Evolutionary conservation across 768 basidiomycete genomes (phyloP), one percentile per base, ranked within the genome.

Genomic region (Hypholoma sublateritium): DNA sequence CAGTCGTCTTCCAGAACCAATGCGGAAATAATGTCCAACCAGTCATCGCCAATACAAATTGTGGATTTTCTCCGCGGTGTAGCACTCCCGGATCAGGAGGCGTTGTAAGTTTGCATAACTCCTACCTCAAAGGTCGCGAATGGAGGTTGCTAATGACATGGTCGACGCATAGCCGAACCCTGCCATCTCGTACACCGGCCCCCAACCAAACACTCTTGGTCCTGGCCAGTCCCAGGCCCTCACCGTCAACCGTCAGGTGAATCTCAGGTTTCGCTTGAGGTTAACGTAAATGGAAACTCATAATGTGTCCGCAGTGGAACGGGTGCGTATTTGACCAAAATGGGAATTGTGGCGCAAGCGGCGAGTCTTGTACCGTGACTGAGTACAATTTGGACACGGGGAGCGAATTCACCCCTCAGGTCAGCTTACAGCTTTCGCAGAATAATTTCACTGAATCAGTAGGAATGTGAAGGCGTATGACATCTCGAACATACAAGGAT

Each of bases 401-500:
- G 12, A 64, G 63, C 44, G 41, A 56, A 12, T 69, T 58, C 32
- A 70, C 68, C 1, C 61, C 70, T 13, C 69, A 71, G 58, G 68
- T 66, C 51, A 35, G 56, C 52, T 35, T 37, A 13, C 28, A 32
- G 16, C 28, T 32, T 25, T 7, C 17, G 22, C 1, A 24, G 19
- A 16, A 32, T 19, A 19, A 22, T n/a, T 22, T 12, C 11, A 39
- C 39, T 17, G 21, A n/a, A 19, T 17, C 5, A 53, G n/a, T 28
- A 16, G n/a, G 19, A 6, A 28, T 50, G 25, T n/a, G 19, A 60
- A 76, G 65, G 71, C 74, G 11, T 77, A 78, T 59, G 76, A 78
- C 54, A 74, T 78, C 21, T 77, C 75, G 37, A 78, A 77, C 60
- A 76, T 78, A 54, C 75, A 73, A 62, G 76, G 75, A 5, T 77